phyloP scores from a whole-genome alignment of 1,284 basidiomycete genomes.

The Ustilago tritici region DNA sequence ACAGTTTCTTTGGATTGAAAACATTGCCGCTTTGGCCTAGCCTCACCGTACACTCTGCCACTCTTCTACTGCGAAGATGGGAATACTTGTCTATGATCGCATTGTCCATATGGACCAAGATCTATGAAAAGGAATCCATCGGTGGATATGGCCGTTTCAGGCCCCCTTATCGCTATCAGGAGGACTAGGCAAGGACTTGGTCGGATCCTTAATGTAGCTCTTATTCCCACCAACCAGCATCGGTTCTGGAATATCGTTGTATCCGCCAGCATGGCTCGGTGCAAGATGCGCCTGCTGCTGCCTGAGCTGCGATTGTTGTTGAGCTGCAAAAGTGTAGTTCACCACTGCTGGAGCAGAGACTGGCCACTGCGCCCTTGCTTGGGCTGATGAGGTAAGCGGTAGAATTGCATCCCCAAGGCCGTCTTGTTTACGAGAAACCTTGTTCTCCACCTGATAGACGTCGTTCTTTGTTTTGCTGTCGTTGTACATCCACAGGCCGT shows the following conservation, averaged over 20 bases:
- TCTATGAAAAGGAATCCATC: not conserved
- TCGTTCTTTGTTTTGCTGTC: conserved; percentile 77
- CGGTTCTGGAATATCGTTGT: conserved; percentile 36
- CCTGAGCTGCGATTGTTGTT: not conserved
- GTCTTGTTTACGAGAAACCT: conserved; percentile 24
- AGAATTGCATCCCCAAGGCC: conserved; percentile 4
- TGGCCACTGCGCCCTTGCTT: not conserved
- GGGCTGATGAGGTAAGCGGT: not conserved
- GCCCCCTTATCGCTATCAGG: conserved; percentile 49
- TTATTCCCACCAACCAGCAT: conserved; percentile 14
- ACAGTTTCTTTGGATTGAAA: too few species aligned
- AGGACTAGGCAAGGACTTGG: conserved; percentile 40
- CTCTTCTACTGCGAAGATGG: too few species aligned
- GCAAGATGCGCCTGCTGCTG: conserved; percentile 5
- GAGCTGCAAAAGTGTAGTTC: conserved; percentile 7
- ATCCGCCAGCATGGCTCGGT: conserved; percentile 18
- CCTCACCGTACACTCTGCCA: too few species aligned
- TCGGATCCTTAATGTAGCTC: conserved; percentile 45
- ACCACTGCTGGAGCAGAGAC: not conserved
- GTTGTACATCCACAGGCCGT: conserved; percentile 94
- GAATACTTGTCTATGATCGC: not conserved
- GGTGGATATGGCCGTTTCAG: not conserved
- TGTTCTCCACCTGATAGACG: conserved; percentile 26
- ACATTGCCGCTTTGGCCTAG: too few species aligned
- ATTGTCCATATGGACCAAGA: too few species aligned